A percentile compares a stretch with the other conserved stretches of the same genome.
phyloP scores from a whole-genome alignment of 768 basidiomycete species.

The Suillus lakei region DNA sequence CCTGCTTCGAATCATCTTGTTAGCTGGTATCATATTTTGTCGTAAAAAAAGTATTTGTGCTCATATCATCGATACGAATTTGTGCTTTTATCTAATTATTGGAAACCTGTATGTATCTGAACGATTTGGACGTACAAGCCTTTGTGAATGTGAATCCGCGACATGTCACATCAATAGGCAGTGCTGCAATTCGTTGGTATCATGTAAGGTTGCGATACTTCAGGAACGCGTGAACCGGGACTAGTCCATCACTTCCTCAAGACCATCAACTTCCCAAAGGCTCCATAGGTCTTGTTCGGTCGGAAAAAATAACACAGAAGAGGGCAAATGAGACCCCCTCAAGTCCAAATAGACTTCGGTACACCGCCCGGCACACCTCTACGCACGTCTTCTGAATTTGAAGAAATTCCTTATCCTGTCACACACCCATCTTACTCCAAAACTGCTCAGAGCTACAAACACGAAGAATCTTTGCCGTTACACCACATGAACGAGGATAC shows the following conservation, averaged over 20 bases:
- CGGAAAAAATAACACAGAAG: slow-evolving; percentile 10
- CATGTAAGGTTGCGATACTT: not conserved
- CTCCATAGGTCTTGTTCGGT: slow-evolving; percentile 15
- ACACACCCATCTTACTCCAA: slow-evolving; percentile 24
- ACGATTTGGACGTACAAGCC: not conserved
- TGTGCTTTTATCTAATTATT: slow-evolving; percentile 22
- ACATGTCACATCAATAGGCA: not conserved
- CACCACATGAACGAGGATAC: slow-evolving; percentile 59
- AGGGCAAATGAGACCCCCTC: slow-evolving; percentile 62
- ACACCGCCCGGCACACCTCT: slow-evolving; percentile 53
- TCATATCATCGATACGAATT: slow-evolving; percentile 15
- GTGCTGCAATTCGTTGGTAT: not conserved
- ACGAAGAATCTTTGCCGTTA: slow-evolving; percentile 51
- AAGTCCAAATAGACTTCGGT: slow-evolving; percentile 75
- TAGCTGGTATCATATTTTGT: slow-evolving; percentile 4
- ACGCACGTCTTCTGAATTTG: slow-evolving; percentile 69
- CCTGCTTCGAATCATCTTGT: slow-evolving; percentile 9
- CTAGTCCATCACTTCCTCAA: not conserved
- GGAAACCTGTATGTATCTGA: not conserved
- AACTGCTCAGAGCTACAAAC: slow-evolving; percentile 30
- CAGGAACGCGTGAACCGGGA: not conserved
- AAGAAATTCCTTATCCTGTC: slow-evolving; percentile 66
- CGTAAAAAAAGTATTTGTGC: slow-evolving; percentile 24
- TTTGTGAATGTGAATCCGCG: not conserved
- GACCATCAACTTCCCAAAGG: slow-evolving; percentile 12